Conservation (phyloP, 768 basidiomycete species). For the Thelephora aurantiotincta region DNA sequence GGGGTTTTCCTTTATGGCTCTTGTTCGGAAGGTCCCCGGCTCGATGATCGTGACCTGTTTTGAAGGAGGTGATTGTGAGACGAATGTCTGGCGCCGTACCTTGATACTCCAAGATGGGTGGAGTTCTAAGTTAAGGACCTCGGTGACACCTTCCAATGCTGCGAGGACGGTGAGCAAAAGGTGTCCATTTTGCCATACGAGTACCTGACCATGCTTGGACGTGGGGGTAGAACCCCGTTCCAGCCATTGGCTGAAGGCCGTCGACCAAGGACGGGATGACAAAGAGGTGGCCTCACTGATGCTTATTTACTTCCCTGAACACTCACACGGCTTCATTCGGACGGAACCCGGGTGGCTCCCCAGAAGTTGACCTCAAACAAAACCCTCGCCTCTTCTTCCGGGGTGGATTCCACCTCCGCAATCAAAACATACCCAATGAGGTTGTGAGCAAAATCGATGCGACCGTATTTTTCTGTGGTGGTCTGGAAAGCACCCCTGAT, state of each 20-base stretch:
- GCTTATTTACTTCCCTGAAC: slow-evolving; percentile 17
- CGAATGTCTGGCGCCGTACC: background rate
- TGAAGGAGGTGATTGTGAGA: background rate
- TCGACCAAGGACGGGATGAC: slow-evolving; percentile 4
- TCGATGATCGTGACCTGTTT: slow-evolving; percentile 7
- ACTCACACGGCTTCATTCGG: slow-evolving; percentile 15
- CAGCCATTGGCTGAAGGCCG: background rate
- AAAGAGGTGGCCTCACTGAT: slow-evolving; percentile 7
- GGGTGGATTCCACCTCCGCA: slow-evolving; percentile 15
- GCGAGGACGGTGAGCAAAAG: background rate
- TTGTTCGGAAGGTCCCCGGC: slow-evolving; percentile 5
- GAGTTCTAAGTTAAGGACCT: slow-evolving; percentile 6
- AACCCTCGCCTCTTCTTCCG: slow-evolving; percentile 13
- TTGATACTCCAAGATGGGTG: slow-evolving; percentile 10
- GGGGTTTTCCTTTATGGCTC: background rate
- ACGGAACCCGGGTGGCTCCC: slow-evolving; percentile 14
- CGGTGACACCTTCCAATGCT: slow-evolving; percentile 6
- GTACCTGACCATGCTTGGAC: slow-evolving; percentile 3
- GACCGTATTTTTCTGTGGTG: slow-evolving; percentile 14
- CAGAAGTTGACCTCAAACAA: slow-evolving; percentile 22
- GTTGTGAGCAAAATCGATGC: slow-evolving; percentile 20
- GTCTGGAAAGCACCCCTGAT: slow-evolving; percentile 10
- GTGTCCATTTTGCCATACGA: too few species aligned
- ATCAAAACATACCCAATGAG: slow-evolving; percentile 16
- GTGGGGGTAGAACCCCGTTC: slow-evolving; percentile 3